phyloP scores from a whole-genome alignment of 257 asterid genomes.

The Phtheirospermum japonicum region DNA sequence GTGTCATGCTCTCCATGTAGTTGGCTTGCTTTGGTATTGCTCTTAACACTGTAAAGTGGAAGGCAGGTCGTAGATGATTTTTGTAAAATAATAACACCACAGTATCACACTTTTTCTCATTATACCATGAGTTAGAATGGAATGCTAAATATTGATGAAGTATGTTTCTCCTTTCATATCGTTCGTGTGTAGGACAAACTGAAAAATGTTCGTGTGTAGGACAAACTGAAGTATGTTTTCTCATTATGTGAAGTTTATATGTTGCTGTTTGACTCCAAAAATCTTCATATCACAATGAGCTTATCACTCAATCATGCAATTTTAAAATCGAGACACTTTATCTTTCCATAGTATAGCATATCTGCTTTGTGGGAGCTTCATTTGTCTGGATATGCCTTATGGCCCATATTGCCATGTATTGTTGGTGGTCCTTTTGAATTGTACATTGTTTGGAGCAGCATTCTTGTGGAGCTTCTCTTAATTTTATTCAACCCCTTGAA shows the following conservation, averaged over 20 bases:
- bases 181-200: neutral
- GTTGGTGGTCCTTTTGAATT: neutral
- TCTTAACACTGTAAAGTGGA: neutral
- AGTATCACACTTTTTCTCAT: neutral
- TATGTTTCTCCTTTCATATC: neutral
- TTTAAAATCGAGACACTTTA: neutral
- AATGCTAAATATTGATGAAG: neutral
- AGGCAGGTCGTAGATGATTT: neutral
- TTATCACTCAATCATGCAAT: neutral
- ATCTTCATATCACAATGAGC: neutral
- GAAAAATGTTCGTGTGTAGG: neutral
- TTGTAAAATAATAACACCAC: neutral
- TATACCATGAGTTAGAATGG: neutral
- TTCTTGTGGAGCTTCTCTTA: neutral
- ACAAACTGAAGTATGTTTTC: neutral
- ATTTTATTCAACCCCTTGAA: neutral
- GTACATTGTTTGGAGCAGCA: neutral
- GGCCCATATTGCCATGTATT: neutral
- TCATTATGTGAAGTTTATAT: conserved; percentile 7
- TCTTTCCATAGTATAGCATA: conserved; percentile 2
- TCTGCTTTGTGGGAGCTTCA: neutral
- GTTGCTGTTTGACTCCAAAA: neutral
- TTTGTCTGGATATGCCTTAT: neutral
- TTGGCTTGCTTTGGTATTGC: neutral
- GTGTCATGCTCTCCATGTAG: neutral